Evolutionary conservation across 2,329 filamentous ascomycete genomes (phyloP).

Genomic region (Fusarium subtropicale): DNA sequence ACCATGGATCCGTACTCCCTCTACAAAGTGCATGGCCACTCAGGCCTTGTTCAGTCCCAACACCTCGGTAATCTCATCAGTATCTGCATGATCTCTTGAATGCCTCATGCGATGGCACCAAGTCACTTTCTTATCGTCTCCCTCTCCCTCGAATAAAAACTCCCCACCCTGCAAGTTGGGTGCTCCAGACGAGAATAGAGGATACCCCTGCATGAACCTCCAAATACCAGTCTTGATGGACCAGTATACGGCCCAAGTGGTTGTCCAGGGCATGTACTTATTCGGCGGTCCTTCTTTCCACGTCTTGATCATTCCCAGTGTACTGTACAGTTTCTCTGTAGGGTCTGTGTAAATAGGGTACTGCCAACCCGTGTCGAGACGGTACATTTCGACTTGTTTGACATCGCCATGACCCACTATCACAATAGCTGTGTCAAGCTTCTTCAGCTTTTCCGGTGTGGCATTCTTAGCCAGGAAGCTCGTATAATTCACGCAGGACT

Average conservation of each 20-base stretch:
- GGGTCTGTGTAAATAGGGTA: slow-evolving; percentile 31
- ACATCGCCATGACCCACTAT: slow-evolving; percentile 15
- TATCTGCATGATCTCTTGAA: slow-evolving; percentile 22
- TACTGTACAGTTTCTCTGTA: slow-evolving; percentile 14
- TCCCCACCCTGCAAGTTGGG: slow-evolving; percentile 28
- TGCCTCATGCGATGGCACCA: slow-evolving; percentile 36
- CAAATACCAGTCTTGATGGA: slow-evolving; percentile 5
- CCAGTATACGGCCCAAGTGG: background rate
- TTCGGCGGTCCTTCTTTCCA: slow-evolving; percentile 14
- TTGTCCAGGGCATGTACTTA: slow-evolving; percentile 5
- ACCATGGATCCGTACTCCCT: background rate
- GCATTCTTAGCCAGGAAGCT: slow-evolving; percentile 18
- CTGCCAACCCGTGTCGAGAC: slow-evolving; percentile 26
- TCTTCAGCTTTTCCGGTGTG: slow-evolving; percentile 21
- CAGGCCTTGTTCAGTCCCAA: background rate
- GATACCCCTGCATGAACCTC: slow-evolving; percentile 5
- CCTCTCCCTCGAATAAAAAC: slow-evolving; percentile 25
- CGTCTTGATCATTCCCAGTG: slow-evolving; percentile 22
- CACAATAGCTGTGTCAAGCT: slow-evolving; percentile 20
- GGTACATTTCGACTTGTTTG: slow-evolving; percentile 20
- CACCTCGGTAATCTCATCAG: slow-evolving; percentile 22
- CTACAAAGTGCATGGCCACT: rapidly evolving
- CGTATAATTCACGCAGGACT: slow-evolving; percentile 24
- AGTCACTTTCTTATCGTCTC: background rate
- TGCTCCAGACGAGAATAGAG: background rate